Percentiles rank a stretch among this genome's conserved stretches.
Conservation (phyloP, 305 asterid species). For the Solanum hybrid region DNA sequence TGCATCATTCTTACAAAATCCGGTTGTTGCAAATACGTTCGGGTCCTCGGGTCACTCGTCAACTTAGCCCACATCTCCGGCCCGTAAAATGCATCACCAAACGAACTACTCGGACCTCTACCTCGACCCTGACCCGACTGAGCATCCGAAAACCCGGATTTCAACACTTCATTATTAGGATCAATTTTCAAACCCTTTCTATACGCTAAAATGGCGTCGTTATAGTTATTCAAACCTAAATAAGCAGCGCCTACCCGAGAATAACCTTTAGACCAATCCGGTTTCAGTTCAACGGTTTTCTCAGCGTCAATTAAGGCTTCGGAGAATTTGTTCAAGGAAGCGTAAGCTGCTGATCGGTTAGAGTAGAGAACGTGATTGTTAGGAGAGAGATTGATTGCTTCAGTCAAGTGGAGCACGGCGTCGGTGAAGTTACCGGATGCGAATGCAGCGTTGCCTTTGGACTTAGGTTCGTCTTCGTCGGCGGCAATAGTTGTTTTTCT, state of each 20-base stretch:
- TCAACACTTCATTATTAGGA: background rate
- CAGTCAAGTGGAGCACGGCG: background rate
- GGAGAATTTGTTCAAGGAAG: background rate
- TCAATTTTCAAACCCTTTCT: background rate
- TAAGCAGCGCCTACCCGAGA: background rate
- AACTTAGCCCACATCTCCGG: background rate
- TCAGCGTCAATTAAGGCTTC: background rate
- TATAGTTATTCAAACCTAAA: background rate
- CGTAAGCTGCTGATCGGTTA: background rate
- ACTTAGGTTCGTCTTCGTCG: background rate
- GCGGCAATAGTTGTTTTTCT: background rate
- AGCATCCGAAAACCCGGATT: background rate
- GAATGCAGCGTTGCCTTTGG: background rate
- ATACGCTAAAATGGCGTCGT: background rate
- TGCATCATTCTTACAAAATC: background rate
- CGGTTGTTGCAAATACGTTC: background rate
- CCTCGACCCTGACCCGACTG: background rate
- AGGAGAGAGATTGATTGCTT: background rate
- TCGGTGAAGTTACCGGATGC: background rate
- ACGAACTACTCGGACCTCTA: background rate
- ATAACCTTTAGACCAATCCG: background rate
- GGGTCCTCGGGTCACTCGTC: background rate
- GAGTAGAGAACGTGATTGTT: background rate
- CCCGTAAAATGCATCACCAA: background rate
- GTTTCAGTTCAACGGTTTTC: background rate